phyloP scores from a whole-genome alignment of 208 protist genomes.

The Wallacemonas sp. region DNA sequence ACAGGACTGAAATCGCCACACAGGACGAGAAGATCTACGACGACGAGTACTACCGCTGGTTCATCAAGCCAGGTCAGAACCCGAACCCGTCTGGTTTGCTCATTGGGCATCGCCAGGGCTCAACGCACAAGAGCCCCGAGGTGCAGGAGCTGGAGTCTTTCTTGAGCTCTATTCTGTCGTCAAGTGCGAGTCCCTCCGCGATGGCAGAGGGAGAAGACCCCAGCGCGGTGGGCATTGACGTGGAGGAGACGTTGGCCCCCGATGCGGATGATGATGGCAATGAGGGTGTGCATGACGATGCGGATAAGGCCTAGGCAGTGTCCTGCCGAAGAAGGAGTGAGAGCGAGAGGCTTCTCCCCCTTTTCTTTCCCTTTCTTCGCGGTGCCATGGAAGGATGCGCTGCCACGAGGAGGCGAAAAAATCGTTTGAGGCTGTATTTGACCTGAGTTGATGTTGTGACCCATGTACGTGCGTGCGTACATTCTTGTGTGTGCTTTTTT shows the following conservation, averaged over 20 bases:
- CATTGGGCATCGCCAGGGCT: constrained; percentile 31
- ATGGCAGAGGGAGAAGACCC: constrained; percentile 15
- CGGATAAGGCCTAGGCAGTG: constrained; percentile 14
- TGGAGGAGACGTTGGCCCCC: too few species aligned
- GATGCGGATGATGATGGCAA: not conserved
- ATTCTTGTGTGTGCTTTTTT: too few species aligned
- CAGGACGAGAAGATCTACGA: constrained; percentile 93
- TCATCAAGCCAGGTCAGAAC: constrained; percentile 87
- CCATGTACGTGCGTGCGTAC: too few species aligned
- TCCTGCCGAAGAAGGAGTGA: too few species aligned
- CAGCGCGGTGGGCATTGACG: too few species aligned
- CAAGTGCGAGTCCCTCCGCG: not conserved
- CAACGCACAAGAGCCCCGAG: constrained; percentile 16
- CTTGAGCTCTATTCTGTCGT: constrained; percentile 39
- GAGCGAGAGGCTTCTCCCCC: too few species aligned
- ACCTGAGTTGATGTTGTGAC: too few species aligned
- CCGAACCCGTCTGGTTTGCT: constrained; percentile 86
- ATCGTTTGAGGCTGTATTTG: too few species aligned
- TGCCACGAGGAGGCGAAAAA: too few species aligned
- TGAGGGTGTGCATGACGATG: constrained; percentile 9
- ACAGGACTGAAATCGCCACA: constrained; percentile 80
- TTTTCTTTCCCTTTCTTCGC: too few species aligned
- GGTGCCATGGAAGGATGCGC: too few species aligned
- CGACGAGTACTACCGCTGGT: constrained; percentile 94
- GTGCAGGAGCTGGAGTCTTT: constrained; percentile 70